Evolutionary conservation across 176 grass and related monocot genomes (phyloP).

Genomic region (Avena insularis): DNA sequence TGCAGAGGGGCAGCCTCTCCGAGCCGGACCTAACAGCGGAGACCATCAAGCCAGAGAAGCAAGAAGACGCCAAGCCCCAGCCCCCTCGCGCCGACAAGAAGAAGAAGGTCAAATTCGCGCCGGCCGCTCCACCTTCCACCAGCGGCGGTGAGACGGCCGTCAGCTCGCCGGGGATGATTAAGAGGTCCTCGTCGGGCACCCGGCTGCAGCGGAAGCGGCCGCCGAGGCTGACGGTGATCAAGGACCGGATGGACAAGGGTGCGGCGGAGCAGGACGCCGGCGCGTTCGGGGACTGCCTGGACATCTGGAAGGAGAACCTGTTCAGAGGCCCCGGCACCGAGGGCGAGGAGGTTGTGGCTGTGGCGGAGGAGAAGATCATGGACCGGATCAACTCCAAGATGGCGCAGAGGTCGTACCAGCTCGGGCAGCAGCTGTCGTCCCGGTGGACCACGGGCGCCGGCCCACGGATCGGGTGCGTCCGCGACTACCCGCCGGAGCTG

Average conservation of each 20-base stretch:
- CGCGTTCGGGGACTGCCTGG: conserved; percentile 46
- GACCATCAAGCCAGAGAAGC: conserved; percentile 17
- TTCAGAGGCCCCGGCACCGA: conserved; percentile 36
- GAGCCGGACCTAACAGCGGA: conserved; percentile 36
- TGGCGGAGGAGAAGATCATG: conserved; percentile 78
- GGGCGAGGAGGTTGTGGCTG: conserved; percentile 39
- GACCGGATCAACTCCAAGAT: conserved; percentile 85
- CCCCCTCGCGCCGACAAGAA: background rate
- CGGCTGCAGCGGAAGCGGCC: conserved; percentile 50
- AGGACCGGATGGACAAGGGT: conserved; percentile 23
- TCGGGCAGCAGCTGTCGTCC: conserved; percentile 82
- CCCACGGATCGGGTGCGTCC: conserved; percentile 80
- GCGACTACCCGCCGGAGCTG: conserved; percentile 90
- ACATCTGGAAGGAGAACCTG: conserved; percentile 68
- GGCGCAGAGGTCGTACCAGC: conserved; percentile 72
- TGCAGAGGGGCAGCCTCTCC: conserved; percentile 36
- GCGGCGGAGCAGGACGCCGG: conserved; percentile 37
- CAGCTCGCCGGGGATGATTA: conserved; percentile 43
- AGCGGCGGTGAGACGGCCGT: background rate
- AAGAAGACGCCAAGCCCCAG: conserved; percentile 34
- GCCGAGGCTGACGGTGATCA: conserved; percentile 46
- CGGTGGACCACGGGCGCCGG: conserved; percentile 84
- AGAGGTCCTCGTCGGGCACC: conserved; percentile 52
- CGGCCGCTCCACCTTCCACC: background rate
- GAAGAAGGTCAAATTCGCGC: conserved; percentile 4